A percentile compares a stretch with the other conserved stretches of the same genome.
phyloP scores from a whole-genome alignment of 1,284 basidiomycete genomes.

The Heterobasidion annosum region DNA sequence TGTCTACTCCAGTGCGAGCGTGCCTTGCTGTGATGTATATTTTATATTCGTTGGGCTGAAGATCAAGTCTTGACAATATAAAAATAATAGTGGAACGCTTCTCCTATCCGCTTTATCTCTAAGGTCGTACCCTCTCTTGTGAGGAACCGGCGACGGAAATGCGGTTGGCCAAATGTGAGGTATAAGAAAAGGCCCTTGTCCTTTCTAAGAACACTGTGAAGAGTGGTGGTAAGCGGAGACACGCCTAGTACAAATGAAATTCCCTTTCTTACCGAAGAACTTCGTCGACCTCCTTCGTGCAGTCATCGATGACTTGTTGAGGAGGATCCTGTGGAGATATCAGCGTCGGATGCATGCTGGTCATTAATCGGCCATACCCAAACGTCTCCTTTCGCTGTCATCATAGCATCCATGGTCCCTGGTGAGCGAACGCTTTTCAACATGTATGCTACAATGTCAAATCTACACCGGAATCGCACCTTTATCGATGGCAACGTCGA shows the following conservation, averaged over 20 bases:
- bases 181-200: conserved; percentile 67
- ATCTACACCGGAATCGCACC: conserved; percentile 27
- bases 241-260: not conserved
- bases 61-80: conserved; percentile 36
- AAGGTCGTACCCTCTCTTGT: conserved; percentile 44
- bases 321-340: conserved; percentile 60
- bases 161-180: conserved; percentile 87
- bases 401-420: conserved; percentile 93
- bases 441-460: not conserved
- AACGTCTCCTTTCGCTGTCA: conserved; percentile 81
- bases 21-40: not conserved
- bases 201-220: conserved; percentile 53
- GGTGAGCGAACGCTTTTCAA: not conserved
- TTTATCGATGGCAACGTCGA: conserved; percentile 90
- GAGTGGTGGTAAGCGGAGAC: conserved; percentile 1
- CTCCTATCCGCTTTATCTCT: conserved; percentile 59
- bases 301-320: conserved; percentile 65
- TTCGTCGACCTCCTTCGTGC: conserved; percentile 77
- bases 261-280: conserved; percentile 52
- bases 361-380: conserved; percentile 45
- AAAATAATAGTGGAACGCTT: conserved; percentile 82
- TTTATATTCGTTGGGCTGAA: not conserved
- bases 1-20: not conserved
- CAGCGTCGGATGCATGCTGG: not conserved
- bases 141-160: conserved; percentile 74